Conservation (phyloP, 345 rosid species). For the Streptanthus diversifolius region DNA sequence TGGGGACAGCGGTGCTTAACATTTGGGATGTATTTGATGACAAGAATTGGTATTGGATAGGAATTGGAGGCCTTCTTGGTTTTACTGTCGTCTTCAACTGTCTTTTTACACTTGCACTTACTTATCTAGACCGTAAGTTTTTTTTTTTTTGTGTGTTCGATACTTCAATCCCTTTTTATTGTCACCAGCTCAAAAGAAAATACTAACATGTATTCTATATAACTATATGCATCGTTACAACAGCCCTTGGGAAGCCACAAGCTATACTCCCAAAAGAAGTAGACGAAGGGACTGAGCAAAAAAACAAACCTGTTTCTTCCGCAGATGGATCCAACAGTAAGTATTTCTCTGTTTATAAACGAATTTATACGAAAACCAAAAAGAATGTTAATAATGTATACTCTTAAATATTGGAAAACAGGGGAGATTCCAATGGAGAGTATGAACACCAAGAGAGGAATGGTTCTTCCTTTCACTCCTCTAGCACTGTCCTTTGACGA, state of each 20-base stretch:
- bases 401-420: constrained; percentile 21
- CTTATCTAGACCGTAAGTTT: constrained; percentile 67
- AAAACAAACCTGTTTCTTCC: not conserved
- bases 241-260: constrained; percentile 74
- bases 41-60: constrained; percentile 84
- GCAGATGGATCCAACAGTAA: constrained; percentile 10
- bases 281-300: constrained; percentile 3
- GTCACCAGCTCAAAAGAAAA: not conserved
- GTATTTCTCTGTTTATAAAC: not conserved
- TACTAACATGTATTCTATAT: not conserved
- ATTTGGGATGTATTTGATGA: constrained; percentile 49
- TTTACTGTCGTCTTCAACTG: constrained; percentile 66
- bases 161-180: not conserved
- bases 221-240: not conserved
- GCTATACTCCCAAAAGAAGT: constrained; percentile 53
- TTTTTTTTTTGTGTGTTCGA: not conserved
- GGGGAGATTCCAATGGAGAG: constrained; percentile 46
- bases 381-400: not conserved
- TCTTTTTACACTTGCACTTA: constrained; percentile 65
- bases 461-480: constrained; percentile 80
- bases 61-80: constrained; percentile 57
- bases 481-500: constrained; percentile 70
- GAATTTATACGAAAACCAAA: not conserved
- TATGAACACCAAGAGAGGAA: constrained; percentile 56
- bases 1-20: constrained; percentile 56